Conservation (phyloP, 129 eudicot genomes). For the Pulicaria dysenterica region DNA sequence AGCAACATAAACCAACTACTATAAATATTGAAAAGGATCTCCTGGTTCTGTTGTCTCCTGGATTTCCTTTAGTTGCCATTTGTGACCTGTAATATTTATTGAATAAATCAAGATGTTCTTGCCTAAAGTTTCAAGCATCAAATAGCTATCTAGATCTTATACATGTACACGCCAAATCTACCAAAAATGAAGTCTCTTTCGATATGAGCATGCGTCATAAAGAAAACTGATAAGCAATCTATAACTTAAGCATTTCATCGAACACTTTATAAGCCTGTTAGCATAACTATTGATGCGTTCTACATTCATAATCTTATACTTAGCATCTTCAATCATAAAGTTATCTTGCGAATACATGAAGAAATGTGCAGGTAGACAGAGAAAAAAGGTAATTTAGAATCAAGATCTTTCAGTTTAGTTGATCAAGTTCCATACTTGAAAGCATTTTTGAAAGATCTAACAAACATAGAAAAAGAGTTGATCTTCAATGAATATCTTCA, state of each 20-base stretch:
- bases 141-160: background rate
- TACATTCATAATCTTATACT: background rate
- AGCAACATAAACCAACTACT: slow-evolving; percentile 61
- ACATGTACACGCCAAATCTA: slow-evolving; percentile 5
- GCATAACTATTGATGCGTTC: background rate
- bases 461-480: background rate
- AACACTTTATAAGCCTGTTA: slow-evolving; percentile 15
- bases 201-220: background rate
- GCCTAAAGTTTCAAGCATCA: background rate
- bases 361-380: background rate
- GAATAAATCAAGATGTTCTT: slow-evolving; percentile 6
- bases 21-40: slow-evolving; percentile 51
- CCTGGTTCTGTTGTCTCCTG: slow-evolving; percentile 63
- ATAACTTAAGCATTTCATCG: slow-evolving; percentile 13
- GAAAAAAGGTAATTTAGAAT: slow-evolving; percentile 14
- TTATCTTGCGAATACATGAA: background rate
- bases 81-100: slow-evolving; percentile 42
- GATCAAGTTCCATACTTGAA: background rate
- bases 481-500: background rate
- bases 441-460: background rate
- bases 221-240: background rate
- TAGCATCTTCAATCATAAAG: background rate
- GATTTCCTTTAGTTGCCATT: slow-evolving; percentile 66
- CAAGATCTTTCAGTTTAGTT: slow-evolving; percentile 17
- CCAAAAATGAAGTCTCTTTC: slow-evolving; percentile 3